Evolutionary conservation across 148 eudicot species (phyloP).

Genomic region (Gaultheria prostrata): DNA sequence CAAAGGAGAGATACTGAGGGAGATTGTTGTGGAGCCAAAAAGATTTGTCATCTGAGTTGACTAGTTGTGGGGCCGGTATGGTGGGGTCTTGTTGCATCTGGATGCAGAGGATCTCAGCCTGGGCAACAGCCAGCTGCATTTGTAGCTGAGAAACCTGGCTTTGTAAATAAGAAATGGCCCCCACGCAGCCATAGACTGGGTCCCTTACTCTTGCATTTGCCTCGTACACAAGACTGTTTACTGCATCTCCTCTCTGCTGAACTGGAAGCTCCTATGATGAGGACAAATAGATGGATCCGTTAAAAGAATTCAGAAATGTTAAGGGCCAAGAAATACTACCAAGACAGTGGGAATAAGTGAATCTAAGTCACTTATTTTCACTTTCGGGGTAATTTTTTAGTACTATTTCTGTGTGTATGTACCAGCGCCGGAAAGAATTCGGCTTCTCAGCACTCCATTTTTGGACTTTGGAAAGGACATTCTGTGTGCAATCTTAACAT

Average conservation of each 20-base stretch:
- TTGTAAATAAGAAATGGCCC: conserved; percentile 76
- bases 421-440: no score
- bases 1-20: conserved; percentile 34
- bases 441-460: no score
- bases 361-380: no score
- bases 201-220: conserved; percentile 79
- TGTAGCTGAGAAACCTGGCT: conserved; percentile 82
- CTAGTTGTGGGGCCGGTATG: conserved; percentile 15
- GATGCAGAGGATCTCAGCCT: conserved; percentile 82
- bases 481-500: background rate
- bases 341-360: no score
- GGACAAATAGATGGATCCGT: background rate
- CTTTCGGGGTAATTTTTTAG: no score
- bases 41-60: conserved; percentile 29
- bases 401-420: no score
- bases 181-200: conserved; percentile 91
- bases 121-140: conserved; percentile 93
- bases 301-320: no score
- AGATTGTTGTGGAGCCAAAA: conserved; percentile 28
- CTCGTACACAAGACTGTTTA: conserved; percentile 81
- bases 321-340: no score
- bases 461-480: no score
- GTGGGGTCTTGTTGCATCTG: conserved; percentile 75
- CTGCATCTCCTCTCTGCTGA: conserved; percentile 82
- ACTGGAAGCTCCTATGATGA: conserved; percentile 60